phyloP scores from a whole-genome alignment of 768 basidiomycete genomes.

The Austroboletus festivus region DNA sequence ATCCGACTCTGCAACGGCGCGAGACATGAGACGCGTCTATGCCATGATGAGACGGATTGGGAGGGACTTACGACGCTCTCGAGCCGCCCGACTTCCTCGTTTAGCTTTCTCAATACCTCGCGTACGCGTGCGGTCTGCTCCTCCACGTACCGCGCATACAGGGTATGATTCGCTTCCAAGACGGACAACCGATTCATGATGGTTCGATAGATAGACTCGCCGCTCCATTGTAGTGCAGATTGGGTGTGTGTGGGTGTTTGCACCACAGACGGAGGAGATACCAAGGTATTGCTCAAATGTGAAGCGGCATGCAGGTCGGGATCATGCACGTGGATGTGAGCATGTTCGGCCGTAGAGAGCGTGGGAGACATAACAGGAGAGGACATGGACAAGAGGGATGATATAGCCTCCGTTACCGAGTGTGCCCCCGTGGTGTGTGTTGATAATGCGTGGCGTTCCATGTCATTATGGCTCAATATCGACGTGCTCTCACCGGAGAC shows the following conservation, averaged over 20 bases:
- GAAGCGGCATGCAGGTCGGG: conserved; percentile 4
- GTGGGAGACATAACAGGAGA: conserved; percentile 5
- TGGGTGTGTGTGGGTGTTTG: conserved; percentile 4
- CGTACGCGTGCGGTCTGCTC: conserved; percentile 80
- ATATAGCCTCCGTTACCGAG: conserved; percentile 24
- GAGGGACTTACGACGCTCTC: conserved; percentile 64
- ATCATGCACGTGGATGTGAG: conserved; percentile 2
- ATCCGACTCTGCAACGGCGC: conserved; percentile 51
- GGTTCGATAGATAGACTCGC: conserved; percentile 93
- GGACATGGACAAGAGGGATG: conserved; percentile 10
- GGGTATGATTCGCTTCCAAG: conserved; percentile 83
- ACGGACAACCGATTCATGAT: conserved; percentile 91
- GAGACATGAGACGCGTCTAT: neutral
- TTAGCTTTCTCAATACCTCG: conserved; percentile 68
- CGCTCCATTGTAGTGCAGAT: conserved; percentile 30
- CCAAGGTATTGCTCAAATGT: conserved; percentile 4
- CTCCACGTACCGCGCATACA: conserved; percentile 83
- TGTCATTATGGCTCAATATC: neutral
- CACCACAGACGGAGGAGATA: neutral
- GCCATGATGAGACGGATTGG: too few relatives aligned
- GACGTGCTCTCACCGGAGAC: neutral
- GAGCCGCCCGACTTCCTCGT: conserved; percentile 74
- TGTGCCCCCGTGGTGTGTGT: conserved; percentile 1
- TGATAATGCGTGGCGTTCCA: neutral
- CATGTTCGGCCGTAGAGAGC: neutral